phyloP scores from a whole-genome alignment of 257 asterid genomes.

The Scutellaria minor region DNA sequence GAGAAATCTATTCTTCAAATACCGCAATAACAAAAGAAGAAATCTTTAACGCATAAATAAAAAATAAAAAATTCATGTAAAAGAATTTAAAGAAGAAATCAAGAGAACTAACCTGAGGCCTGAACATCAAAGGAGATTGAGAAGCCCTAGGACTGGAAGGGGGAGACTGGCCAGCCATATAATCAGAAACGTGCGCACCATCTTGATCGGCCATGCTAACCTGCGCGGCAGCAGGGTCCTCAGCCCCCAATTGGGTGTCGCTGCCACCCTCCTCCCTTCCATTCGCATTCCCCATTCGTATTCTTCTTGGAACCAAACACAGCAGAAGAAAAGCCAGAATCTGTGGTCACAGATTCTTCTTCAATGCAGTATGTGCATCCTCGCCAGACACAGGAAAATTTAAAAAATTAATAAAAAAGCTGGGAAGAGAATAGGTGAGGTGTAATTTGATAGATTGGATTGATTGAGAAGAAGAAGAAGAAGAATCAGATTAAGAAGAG shows the following conservation, averaged over 20 bases:
- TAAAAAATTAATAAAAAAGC: too few species aligned
- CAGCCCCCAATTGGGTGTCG: constrained; percentile 56
- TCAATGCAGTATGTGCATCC: constrained; percentile 31
- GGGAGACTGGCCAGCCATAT: constrained; percentile 76
- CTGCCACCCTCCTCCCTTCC: constrained; percentile 79
- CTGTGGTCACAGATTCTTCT: constrained; percentile 33
- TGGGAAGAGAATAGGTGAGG: neutral
- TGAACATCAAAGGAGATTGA: constrained; percentile 82
- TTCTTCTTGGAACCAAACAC: neutral
- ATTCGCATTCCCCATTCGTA: constrained; percentile 82
- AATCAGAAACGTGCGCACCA: constrained; percentile 49
- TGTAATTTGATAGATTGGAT: constrained; percentile 23
- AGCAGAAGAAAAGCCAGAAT: constrained; percentile 45
- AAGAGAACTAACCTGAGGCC: constrained; percentile 75
- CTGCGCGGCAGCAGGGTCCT: constrained; percentile 45
- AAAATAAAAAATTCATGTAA: neutral
- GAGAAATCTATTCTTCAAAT: constrained; percentile 30
- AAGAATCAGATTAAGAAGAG: constrained; percentile 31
- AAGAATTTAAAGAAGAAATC: neutral
- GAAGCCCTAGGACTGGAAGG: constrained; percentile 95
- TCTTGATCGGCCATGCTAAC: constrained; percentile 59
- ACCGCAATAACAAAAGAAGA: constrained; percentile 25
- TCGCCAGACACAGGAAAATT: neutral
- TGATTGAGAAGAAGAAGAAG: constrained; percentile 25
- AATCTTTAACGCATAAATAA: constrained; percentile 7